Base-by-base conservation (phyloP, 371 early-diverging fungal genomes). In the Mortierella sp. region DNA sequence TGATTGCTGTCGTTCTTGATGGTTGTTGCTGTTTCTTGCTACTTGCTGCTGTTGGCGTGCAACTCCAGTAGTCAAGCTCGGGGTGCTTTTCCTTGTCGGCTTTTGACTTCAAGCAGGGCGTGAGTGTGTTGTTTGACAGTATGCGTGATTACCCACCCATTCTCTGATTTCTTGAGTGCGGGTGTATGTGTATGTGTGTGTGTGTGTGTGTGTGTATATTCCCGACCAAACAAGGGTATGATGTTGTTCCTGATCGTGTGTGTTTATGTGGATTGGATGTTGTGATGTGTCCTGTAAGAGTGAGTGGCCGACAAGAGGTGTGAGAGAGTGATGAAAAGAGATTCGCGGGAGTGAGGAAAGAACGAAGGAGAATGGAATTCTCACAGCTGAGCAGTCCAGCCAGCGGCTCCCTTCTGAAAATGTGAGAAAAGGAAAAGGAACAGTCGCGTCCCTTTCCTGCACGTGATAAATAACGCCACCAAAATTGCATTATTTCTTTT, bases 91-190 rank as follows among this genome's bases (percentile, higher is more conserved):
- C 48, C 13, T 46, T 9, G 48, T 46, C 1, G 50, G 50, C 16
- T 50, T 16, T 1, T 16, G 50, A 50, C 13, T 24, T 21, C 37
- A 67, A 40, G 5, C n/a, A 40, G 61, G 40, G 9, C 24, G 24
- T 67, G 67, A 37, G 40, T 21, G 40, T 0, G 11, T 54, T 54
- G 24, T 10, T 28, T 28, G 16, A 61, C 19, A 19, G 61, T 34
- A 28, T 67, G 40, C 9, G 67, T 67, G 43, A 37, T 67, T 67
- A 67, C 67, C 67, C 67, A 67, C 67, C 67, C 67, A 67, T 67
- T 67, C 61, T 67, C 43, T 67, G 11, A 21, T 54, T 54, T 9
- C 54, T 50, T 14, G 16, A 14, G 46, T 46, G 46, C 46, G 9
- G 34, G 8, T 37, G 37, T 19, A 10, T 57, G 28, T 9, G 21